Base-by-base conservation (phyloP, 305 asterid genomes). In the Plantago rigida region DNA sequence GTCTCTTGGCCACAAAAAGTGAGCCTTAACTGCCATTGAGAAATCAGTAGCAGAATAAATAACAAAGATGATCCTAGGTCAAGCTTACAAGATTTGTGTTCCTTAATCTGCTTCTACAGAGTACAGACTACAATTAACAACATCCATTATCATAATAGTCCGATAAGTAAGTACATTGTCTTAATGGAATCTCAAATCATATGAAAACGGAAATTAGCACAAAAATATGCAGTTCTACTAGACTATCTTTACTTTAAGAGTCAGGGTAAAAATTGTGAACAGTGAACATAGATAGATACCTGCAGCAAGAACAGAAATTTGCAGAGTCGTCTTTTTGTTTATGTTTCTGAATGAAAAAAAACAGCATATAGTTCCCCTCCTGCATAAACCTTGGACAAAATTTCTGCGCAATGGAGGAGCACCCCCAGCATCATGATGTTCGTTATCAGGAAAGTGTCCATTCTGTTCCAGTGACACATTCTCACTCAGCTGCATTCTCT, bases 351-450 rank as follows among this genome's bases (percentile, higher is more conserved):
- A 77, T 91, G 98, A 70, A 94, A 79, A 77, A 82, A 91, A 19
- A 1, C 0, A 29, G 75, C 98, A 91, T 24, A 75, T 79, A 75
- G 77, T 77, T 24, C 95, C 96, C 83, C 24, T 73, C 73, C 78
- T 88, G 85, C 96, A 88, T 55, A 34, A 53, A 24, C 98, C 98
- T 49, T 39, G 75, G 46, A 61, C 63, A 69, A 84, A 91, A 75
- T 68, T 88, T 73, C 71, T 84, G 73, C 96, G 88, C 49, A 84
- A 56, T 28, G 82, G 51, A 22, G 24, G 24, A 56, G 80, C 78
- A 58, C 70, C 80, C 46, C 54, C 73, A 51, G 62, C 67, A 58
- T 66, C 72, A 66, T 52, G 65, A 70, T 46, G 57, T 47, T 65
- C 71, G 55, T 53, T 39, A 56, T 24, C 54, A 49, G 53, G 28